Conservation (phyloP, 176 grass and related monocot genomes). For the Juncus inflexus region DNA sequence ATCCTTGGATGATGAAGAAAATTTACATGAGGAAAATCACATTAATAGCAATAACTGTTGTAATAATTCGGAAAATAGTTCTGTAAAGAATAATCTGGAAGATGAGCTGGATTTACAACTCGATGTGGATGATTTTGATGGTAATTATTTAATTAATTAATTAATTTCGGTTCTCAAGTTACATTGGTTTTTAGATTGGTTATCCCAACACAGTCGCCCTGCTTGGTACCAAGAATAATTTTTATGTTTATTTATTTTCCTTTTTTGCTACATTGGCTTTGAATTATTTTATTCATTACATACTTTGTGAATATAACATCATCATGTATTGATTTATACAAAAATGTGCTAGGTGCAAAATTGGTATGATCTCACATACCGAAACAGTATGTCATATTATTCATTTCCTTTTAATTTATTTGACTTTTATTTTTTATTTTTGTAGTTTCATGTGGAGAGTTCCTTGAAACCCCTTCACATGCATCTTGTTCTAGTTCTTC, state of each 20-base stretch:
- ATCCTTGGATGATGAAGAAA: slow-evolving; percentile 37
- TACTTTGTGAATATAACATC: too few species aligned
- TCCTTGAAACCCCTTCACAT: slow-evolving; percentile 38
- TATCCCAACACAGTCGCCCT: too few species aligned
- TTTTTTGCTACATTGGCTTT: too few species aligned
- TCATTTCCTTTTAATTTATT: slow-evolving; percentile 18
- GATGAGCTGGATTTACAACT: slow-evolving; percentile 57
- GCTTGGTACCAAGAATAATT: too few species aligned
- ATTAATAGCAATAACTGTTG: slow-evolving; percentile 16
- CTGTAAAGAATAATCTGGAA: slow-evolving; percentile 46
- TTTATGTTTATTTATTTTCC: too few species aligned
- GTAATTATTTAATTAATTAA: slow-evolving; percentile 29
- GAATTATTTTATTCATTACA: too few species aligned
- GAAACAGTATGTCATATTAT: background rate
- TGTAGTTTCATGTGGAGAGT: slow-evolving; percentile 86
- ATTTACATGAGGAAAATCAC: slow-evolving; percentile 11
- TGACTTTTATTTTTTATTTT: slow-evolving; percentile 24
- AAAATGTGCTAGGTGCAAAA: background rate
- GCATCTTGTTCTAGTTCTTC: slow-evolving; percentile 38
- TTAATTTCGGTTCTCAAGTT: too few species aligned
- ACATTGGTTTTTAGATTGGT: background rate
- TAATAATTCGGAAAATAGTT: slow-evolving; percentile 14
- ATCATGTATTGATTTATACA: too few species aligned
- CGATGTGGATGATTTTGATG: slow-evolving; percentile 82
- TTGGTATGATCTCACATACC: background rate